Evolutionary conservation across 179 eudicot species (phyloP).

Genomic region (Actinidia chinensis): DNA sequence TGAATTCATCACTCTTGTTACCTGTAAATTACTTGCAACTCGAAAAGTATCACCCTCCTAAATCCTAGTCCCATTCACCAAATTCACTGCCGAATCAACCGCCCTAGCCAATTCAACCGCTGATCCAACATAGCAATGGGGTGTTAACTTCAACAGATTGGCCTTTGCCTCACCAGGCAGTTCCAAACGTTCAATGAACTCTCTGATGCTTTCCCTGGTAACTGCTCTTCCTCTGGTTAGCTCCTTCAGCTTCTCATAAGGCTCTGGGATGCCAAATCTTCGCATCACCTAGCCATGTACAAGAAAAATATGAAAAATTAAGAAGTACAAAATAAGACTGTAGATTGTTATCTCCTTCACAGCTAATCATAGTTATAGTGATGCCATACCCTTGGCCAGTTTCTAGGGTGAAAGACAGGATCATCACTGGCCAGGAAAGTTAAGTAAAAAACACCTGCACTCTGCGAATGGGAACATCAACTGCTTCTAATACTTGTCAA

Average conservation of each 20-base stretch:
- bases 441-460: not conserved
- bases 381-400: not conserved
- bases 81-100: too few relatives aligned
- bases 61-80: too few relatives aligned
- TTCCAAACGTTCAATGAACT: constrained; percentile 69
- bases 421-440: not conserved
- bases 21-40: too few relatives aligned
- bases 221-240: constrained; percentile 86
- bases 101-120: constrained; percentile 51
- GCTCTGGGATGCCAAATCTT: constrained; percentile 89
- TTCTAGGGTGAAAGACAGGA: not conserved
- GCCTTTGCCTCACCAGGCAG: constrained; percentile 68
- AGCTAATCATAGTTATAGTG: not conserved
- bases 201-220: constrained; percentile 63
- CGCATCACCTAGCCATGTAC: constrained; percentile 72
- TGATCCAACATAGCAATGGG: constrained; percentile 72
- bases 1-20: too few relatives aligned
- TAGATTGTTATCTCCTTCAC: not conserved
- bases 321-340: not conserved
- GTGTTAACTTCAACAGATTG: constrained; percentile 66
- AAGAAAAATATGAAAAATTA: not conserved
- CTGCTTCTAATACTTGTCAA: not conserved
- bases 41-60: too few relatives aligned
- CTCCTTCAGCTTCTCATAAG: constrained; percentile 90
- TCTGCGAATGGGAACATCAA: not conserved